Conservation (phyloP, 805 yeast genomes). For the Zygoascus bituminiphila region DNA sequence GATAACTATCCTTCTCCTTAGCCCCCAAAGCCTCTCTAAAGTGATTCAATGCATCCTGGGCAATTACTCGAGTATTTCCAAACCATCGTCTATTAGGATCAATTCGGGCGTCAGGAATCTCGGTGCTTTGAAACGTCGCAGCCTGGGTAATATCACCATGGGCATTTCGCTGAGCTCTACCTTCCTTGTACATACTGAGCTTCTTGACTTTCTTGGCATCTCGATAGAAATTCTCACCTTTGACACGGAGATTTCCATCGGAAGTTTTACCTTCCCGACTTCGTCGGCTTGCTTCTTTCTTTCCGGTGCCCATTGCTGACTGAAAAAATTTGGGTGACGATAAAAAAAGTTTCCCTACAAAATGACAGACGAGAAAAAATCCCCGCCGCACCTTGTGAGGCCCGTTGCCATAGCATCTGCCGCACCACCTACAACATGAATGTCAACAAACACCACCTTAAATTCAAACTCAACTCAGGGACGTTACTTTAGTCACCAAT, state of each 20-base stretch:
- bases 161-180: slow-evolving; percentile 79
- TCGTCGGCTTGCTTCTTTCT: slow-evolving; percentile 86
- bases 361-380: background rate
- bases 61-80: slow-evolving; percentile 93
- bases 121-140: slow-evolving; percentile 80
- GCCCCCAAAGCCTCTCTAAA: slow-evolving; percentile 92
- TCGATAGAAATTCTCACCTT: slow-evolving; percentile 90
- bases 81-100: slow-evolving; percentile 98
- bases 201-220: slow-evolving; percentile 90
- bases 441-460: background rate
- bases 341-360: background rate
- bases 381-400: background rate
- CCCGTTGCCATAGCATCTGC: background rate
- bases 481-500: background rate
- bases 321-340: background rate
- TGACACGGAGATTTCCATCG: slow-evolving; percentile 86
- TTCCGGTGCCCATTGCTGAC: slow-evolving; percentile 76
- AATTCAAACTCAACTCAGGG: background rate
- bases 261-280: slow-evolving; percentile 70
- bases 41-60: slow-evolving; percentile 91
- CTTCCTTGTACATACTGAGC: slow-evolving; percentile 87
- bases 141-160: slow-evolving; percentile 81
- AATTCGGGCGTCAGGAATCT: slow-evolving; percentile 83
- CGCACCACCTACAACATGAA: background rate
- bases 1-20: slow-evolving; percentile 71